Percentiles rank a stretch among this genome's conserved stretches.
Evolutionary conservation across 176 grass and related monocot species (phyloP).

Genomic region (Carex kokanica): DNA sequence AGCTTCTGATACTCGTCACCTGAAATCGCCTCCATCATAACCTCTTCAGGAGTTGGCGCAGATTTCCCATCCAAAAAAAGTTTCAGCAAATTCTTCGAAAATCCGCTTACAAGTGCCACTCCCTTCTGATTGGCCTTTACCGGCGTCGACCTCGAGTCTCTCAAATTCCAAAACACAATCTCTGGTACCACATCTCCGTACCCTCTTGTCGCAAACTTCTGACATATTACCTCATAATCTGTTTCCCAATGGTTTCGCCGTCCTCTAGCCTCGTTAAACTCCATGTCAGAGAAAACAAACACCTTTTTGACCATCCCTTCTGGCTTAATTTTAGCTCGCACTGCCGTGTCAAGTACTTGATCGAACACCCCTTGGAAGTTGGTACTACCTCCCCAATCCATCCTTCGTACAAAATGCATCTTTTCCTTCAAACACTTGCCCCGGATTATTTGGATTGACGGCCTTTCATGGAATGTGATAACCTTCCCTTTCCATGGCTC

Average conservation of each 20-base stretch:
- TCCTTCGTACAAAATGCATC: conserved; percentile 30
- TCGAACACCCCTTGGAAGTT: conserved; percentile 58
- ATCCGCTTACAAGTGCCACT: conserved; percentile 52
- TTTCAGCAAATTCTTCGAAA: conserved; percentile 66
- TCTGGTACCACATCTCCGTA: conserved; percentile 48
- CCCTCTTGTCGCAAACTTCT: conserved; percentile 45
- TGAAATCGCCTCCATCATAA: conserved; percentile 53
- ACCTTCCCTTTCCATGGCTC: conserved; percentile 56
- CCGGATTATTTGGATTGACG: conserved; percentile 39
- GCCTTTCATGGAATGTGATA: conserved; percentile 51
- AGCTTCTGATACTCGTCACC: conserved; percentile 46
- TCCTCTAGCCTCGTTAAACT: conserved; percentile 33
- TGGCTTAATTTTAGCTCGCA: conserved; percentile 33
- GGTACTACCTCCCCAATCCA: conserved; percentile 37
- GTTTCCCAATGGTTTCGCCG: conserved; percentile 22
- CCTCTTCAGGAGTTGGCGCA: conserved; percentile 18
- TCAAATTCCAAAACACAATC: conserved; percentile 69
- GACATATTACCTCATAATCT: conserved; percentile 51
- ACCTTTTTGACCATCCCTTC: conserved; percentile 65
- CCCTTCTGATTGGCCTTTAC: conserved; percentile 43
- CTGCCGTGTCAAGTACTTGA: conserved; percentile 40
- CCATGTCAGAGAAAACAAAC: conserved; percentile 82
- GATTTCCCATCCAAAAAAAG: conserved; percentile 43
- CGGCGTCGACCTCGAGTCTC: conserved; percentile 42
- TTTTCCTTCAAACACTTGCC: conserved; percentile 50